A percentile compares a stretch with the other conserved stretches of the same genome.
These are phyloP conservation scores for Xylariaceae sp. DNA, from an alignment of 2,329 filamentous ascomycete genomes.

Conservation along the genomic window DNA sequence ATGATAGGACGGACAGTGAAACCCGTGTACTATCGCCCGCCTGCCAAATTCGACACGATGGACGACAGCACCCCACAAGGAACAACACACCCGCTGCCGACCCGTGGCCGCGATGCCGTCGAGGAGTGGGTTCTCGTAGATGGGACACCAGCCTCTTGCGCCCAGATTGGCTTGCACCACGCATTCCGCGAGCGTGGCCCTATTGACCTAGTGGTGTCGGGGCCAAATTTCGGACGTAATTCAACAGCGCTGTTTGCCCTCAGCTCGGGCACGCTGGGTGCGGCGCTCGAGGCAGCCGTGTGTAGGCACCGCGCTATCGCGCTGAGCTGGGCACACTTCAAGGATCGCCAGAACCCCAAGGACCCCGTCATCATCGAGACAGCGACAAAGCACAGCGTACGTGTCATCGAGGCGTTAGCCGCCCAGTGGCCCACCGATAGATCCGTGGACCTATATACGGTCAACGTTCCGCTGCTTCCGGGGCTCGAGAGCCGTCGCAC, in stretches of 20 bases:
- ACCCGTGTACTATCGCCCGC: slow-evolving; percentile 74
- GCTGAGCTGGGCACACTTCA: slow-evolving; percentile 86
- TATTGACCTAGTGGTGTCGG: slow-evolving; percentile 72
- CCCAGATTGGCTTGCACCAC: slow-evolving; percentile 78
- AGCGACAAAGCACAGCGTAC: slow-evolving; percentile 69
- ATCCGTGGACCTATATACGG: slow-evolving; percentile 76
- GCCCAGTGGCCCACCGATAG: slow-evolving; percentile 65
- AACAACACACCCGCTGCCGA: slow-evolving; percentile 50
- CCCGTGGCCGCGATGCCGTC: slow-evolving; percentile 42
- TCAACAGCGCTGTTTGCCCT: slow-evolving; percentile 75
- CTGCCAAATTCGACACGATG: slow-evolving; percentile 36
- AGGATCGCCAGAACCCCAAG: slow-evolving; percentile 69
- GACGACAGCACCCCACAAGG: slow-evolving; percentile 49
- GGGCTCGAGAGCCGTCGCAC: slow-evolving; percentile 68
- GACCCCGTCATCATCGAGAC: slow-evolving; percentile 75
- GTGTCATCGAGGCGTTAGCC: slow-evolving; percentile 73
- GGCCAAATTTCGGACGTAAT: slow-evolving; percentile 81
- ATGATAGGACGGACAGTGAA: slow-evolving; percentile 86
- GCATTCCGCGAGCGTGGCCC: slow-evolving; percentile 69
- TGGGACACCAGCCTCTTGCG: slow-evolving; percentile 75
- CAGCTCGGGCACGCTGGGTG: slow-evolving; percentile 73
- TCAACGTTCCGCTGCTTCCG: slow-evolving; percentile 84
- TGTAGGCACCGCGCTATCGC: slow-evolving; percentile 71
- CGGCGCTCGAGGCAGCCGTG: slow-evolving; percentile 70
- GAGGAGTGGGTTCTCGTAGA: slow-evolving; percentile 82